Evolutionary conservation across 345 rosid genomes (phyloP), one percentile per base, ranked within the genome.

Genomic region (Eucalyptus erythrocorys): DNA sequence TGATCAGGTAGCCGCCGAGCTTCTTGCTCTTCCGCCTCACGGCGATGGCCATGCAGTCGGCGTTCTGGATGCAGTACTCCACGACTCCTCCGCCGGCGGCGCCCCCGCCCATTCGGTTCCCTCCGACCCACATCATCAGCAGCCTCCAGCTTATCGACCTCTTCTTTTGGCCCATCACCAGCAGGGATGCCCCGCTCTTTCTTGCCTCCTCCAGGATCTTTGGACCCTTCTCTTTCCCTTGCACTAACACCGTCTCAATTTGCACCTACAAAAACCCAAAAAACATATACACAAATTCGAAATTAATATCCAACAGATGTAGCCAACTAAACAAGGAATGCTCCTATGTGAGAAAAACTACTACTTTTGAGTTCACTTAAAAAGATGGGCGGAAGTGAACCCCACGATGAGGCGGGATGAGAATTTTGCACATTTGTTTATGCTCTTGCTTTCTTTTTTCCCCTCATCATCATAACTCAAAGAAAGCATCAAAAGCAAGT

Each of bases 11-110:
- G 10, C 99, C 99, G 55, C 99, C 99, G 80, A 92, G 93, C 89
- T 93, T 96, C 90, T 95, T 95, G 94, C 94, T 91, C 90, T 96
- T 97, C 85, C 98, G 93, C 66, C 99, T 93, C 48, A 97, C 99
- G 21, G 98, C 99, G 85, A 97, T 90, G 6, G 98, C 98, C 99
- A 97, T 97, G 91, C 99, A 96, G 21, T 88, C 91, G 3, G 99
- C 95, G 79, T 96, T 96, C 85, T 96, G 98, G 86, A 97, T 94
- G 61, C 99, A 97, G 89, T 95, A 96, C 85, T 97, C 99, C 21
- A 96, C 99, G 7, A 92, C 92, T 8, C 95, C 97, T 10, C 92
- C 92, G 24, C 89, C 87, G 22, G 53, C 91, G 15, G 86, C 85
- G 6, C 51, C 68, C 3, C 86, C 42, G 34, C 91, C 53, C 5